phyloP scores from a whole-genome alignment of 306 rosid genomes.

The Inga laurina region DNA sequence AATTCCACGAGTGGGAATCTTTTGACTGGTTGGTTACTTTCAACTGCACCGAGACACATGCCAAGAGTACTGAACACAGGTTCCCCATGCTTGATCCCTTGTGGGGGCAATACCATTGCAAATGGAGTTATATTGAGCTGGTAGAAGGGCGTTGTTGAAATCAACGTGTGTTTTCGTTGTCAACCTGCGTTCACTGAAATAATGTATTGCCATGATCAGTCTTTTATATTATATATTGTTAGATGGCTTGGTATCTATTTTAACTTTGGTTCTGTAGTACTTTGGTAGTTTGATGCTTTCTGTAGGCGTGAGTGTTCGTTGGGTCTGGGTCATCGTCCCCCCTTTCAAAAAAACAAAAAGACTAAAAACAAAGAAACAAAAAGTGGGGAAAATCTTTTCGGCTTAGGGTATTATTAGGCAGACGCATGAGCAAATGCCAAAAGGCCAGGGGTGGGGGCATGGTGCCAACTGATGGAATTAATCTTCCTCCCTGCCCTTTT shows the following conservation, averaged over 20 bases:
- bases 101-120: not conserved
- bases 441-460: no score
- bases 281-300: no score
- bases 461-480: no score
- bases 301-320: not conserved
- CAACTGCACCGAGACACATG: not conserved
- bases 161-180: not conserved
- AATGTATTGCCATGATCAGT: not conserved
- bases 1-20: conserved; percentile 3
- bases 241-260: not conserved
- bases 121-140: not conserved
- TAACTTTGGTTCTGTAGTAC: no score
- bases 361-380: no score
- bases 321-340: not conserved
- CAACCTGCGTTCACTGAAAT: not conserved
- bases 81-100: not conserved
- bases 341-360: not conserved
- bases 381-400: no score
- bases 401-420: no score
- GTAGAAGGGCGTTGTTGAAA: not conserved
- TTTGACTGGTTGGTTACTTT: not conserved
- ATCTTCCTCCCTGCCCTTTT: no score
- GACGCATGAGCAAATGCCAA: no score
- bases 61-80: not conserved
- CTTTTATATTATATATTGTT: not conserved